Conservation (phyloP, 352 stramenopile genomes). For the Phytophthora melonis region DNA sequence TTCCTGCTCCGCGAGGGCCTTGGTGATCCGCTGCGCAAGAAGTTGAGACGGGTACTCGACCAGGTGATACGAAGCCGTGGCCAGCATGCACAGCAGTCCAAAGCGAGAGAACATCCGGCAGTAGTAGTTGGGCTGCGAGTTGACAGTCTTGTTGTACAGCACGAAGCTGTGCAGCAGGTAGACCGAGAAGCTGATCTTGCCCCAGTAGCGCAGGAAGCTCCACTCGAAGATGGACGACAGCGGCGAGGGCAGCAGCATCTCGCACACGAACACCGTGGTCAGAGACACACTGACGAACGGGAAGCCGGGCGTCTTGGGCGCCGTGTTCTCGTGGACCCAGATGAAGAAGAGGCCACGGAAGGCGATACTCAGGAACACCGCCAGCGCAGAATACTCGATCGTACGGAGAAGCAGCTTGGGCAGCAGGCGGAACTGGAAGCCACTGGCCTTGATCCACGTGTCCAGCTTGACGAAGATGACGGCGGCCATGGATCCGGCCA, state of each 20-base stretch:
- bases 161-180: constrained; percentile 61
- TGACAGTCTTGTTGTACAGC: constrained; percentile 36
- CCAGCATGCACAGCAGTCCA: constrained; percentile 38
- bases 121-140: constrained; percentile 41
- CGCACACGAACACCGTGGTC: constrained; percentile 42
- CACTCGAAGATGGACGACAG: constrained; percentile 52
- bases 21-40: constrained; percentile 50
- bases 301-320: constrained; percentile 29
- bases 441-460: constrained; percentile 34
- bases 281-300: constrained; percentile 48
- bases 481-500: constrained; percentile 52
- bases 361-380: constrained; percentile 42
- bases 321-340: constrained; percentile 47
- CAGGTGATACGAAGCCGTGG: constrained; percentile 45
- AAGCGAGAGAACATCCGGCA: constrained; percentile 47
- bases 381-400: constrained; percentile 34
- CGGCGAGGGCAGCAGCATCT: constrained; percentile 48
- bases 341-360: constrained; percentile 52
- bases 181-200: constrained; percentile 61
- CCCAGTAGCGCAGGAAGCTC: constrained; percentile 49
- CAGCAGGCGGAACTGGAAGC: constrained; percentile 38
- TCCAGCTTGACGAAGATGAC: constrained; percentile 46
- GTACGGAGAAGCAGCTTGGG: constrained; percentile 28
- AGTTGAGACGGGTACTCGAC: constrained; percentile 68
- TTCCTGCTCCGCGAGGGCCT: constrained; percentile 38